These are phyloP conservation scores for Fusarium papillatum DNA, from an alignment of 2,329 filamentous ascomycete genomes.

Conservation along the genomic window DNA sequence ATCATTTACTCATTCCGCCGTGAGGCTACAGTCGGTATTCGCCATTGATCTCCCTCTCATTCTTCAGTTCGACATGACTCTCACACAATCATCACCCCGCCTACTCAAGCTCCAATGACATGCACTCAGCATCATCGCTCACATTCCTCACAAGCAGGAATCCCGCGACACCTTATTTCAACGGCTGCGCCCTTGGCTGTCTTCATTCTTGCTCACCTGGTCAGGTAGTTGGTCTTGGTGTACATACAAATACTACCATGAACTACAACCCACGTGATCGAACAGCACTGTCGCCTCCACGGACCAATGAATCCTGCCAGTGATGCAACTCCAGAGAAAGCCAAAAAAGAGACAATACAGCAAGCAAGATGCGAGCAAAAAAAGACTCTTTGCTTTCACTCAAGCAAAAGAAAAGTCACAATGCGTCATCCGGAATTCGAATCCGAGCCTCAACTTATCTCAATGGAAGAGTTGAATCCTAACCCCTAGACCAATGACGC, in stretches of 20 bases:
- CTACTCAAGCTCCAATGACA: slow-evolving; percentile 18
- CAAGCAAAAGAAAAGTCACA: not conserved
- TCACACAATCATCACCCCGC: slow-evolving; percentile 5
- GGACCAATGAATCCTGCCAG: not conserved
- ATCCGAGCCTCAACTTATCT: slow-evolving; percentile 7
- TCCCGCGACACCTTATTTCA: not conserved
- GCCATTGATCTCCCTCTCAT: not conserved
- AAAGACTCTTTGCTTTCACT: not conserved
- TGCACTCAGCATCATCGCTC: slow-evolving; percentile 27
- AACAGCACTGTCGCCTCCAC: not conserved
- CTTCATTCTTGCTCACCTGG: not conserved
- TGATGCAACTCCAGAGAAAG: not conserved
- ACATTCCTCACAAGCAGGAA: slow-evolving; percentile 25
- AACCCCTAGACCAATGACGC: slow-evolving; percentile 8
- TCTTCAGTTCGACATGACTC: not conserved
- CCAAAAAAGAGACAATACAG: not conserved
- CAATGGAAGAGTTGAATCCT: slow-evolving; percentile 7
- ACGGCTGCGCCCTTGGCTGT: not conserved
- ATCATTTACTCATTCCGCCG: not conserved
- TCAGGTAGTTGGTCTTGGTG: too few relatives aligned
- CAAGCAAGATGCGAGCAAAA: not conserved
- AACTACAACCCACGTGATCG: not conserved
- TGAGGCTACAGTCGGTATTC: not conserved
- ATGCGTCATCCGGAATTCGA: slow-evolving; percentile 7
- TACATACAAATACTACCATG: not conserved